Conservation (phyloP, 768 basidiomycete genomes). For the Ramaria rubella region DNA sequence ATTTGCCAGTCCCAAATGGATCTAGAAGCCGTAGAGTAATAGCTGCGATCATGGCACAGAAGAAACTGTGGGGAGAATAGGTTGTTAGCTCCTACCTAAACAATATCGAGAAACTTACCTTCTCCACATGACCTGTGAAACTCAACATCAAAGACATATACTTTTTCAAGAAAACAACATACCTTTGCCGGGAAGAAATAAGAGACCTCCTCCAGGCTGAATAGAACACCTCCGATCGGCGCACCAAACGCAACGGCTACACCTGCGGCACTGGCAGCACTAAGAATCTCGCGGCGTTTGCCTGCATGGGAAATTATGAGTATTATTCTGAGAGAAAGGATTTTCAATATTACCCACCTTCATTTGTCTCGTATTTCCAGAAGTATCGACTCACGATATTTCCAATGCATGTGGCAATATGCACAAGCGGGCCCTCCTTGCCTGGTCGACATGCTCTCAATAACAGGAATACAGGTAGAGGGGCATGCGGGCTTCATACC, state of each 20-base stretch:
- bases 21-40: constrained; percentile 45
- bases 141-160: background rate
- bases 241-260: constrained; percentile 97
- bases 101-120: constrained; percentile 44
- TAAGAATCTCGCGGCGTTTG: constrained; percentile 90
- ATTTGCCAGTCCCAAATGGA: constrained; percentile 91
- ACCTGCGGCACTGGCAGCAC: constrained; percentile 94
- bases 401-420: constrained; percentile 87
- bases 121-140: constrained; percentile 64
- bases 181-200: constrained; percentile 97
- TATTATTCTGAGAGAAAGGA: background rate
- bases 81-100: background rate
- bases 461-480: background rate
- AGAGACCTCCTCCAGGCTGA: constrained; percentile 91
- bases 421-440: constrained; percentile 79
- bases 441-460: constrained; percentile 33
- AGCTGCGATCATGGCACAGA: constrained; percentile 36
- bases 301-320: constrained; percentile 35
- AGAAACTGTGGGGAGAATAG: constrained; percentile 23
- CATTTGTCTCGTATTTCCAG: constrained; percentile 89
- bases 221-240: constrained; percentile 88
- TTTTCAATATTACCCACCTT: constrained; percentile 47
- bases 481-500: constrained; percentile 32
- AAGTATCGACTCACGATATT: constrained; percentile 88
- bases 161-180: background rate